Conservation (phyloP, 352 stramenopile genomes). For the Achlya hypogyna region DNA sequence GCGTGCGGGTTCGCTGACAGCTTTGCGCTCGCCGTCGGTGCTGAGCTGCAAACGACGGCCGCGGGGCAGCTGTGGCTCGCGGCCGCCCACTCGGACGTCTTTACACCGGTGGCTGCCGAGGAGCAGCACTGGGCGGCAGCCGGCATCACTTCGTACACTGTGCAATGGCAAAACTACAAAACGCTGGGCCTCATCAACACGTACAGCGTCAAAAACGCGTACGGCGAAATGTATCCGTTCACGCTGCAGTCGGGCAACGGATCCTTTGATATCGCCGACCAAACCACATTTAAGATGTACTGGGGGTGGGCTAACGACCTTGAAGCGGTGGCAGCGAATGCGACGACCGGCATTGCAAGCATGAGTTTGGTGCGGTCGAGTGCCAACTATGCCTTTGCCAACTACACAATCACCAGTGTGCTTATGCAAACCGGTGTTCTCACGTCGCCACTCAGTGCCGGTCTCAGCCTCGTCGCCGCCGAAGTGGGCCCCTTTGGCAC, state of each 20-base stretch:
- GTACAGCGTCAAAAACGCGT: neutral
- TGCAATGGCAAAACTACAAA: conserved; percentile 11
- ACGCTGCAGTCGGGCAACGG: neutral
- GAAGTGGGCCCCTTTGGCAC: neutral
- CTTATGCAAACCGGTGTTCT: neutral
- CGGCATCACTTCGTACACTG: neutral
- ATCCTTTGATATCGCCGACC: neutral
- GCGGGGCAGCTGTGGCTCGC: neutral
- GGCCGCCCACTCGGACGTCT: neutral
- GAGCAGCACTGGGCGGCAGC: neutral
- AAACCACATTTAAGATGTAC: conserved; percentile 15
- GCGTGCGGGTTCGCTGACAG: neutral
- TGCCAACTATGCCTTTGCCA: neutral
- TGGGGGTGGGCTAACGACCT: conserved; percentile 12
- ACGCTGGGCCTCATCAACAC: neutral
- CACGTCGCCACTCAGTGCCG: neutral
- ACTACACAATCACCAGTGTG: neutral
- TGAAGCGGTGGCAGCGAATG: neutral
- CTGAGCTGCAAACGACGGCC: neutral
- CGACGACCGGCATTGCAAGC: neutral
- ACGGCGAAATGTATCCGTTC: neutral
- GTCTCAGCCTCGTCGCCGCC: neutral
- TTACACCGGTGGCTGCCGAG: neutral
- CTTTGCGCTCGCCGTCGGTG: neutral
- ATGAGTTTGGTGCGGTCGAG: conserved; percentile 5